Conservation (phyloP, 2,329 filamentous ascomycete species). For the Hirsutella thompsonii region DNA sequence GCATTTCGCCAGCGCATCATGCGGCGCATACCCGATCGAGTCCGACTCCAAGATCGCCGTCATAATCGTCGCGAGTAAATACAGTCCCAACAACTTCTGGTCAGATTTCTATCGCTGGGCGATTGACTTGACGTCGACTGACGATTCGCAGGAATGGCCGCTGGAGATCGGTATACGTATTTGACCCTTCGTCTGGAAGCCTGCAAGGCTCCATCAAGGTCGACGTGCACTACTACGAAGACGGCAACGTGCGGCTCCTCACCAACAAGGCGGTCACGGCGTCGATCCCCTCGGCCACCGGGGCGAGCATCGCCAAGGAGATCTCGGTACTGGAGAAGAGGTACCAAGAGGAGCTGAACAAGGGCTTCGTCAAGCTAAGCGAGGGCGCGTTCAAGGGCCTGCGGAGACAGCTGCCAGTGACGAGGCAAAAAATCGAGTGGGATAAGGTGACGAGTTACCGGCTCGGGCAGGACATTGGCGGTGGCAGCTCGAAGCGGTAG, state of each 20-base stretch:
- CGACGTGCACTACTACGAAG: constrained; percentile 98
- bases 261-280: constrained; percentile 67
- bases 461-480: constrained; percentile 67
- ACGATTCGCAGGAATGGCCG: constrained; percentile 64
- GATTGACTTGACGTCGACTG: neutral
- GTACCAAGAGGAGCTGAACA: constrained; percentile 93
- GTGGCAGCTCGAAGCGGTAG: constrained; percentile 46
- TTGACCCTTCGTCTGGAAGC: constrained; percentile 52
- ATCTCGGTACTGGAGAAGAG: constrained; percentile 74
- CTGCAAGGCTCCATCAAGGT: constrained; percentile 77
- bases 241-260: constrained; percentile 87
- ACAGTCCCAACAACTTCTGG: constrained; percentile 98
- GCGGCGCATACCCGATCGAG: constrained; percentile 71
- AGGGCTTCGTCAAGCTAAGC: constrained; percentile 74
- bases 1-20: constrained; percentile 73
- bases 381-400: constrained; percentile 93
- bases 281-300: constrained; percentile 47
- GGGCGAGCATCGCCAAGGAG: constrained; percentile 59
- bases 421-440: constrained; percentile 98
- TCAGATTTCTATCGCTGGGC: constrained; percentile 22
- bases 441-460: constrained; percentile 93
- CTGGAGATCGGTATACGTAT: constrained; percentile 82
- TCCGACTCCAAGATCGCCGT: constrained; percentile 66
- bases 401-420: constrained; percentile 86
- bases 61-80: constrained; percentile 86